Percentiles rank a stretch among this genome's conserved stretches.
Conservation (phyloP, 352 stramenopile species). For the Peronospora belbahrii region DNA sequence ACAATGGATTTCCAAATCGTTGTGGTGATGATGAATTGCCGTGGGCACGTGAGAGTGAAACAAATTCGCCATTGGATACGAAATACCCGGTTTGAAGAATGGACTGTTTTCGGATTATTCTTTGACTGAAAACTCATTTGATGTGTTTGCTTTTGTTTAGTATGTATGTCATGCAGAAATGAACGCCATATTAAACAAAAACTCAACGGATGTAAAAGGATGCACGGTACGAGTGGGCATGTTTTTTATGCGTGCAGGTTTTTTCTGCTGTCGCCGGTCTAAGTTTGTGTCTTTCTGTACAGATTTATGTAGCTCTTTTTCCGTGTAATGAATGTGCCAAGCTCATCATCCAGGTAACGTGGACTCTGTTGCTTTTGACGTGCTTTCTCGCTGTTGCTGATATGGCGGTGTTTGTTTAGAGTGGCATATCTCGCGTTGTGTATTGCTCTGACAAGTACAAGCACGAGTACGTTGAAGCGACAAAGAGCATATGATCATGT, state of each 20-base stretch:
- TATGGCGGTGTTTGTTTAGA: conserved; percentile 38
- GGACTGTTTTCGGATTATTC: background rate
- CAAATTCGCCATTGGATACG: conserved; percentile 85
- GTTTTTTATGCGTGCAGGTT: background rate
- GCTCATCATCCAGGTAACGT: conserved; percentile 93
- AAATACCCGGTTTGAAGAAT: conserved; percentile 85
- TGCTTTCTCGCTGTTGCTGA: background rate
- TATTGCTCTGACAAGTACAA: conserved; percentile 96
- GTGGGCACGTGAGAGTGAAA: conserved; percentile 79
- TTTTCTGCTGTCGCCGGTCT: background rate
- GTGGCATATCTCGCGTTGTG: conserved; percentile 92
- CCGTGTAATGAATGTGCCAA: conserved; percentile 99
- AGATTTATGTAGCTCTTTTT: conserved; percentile 98
- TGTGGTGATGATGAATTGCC: conserved; percentile 93
- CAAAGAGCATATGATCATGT: background rate
- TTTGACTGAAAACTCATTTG: conserved; percentile 3
- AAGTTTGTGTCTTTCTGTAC: background rate
- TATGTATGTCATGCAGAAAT: conserved; percentile 99
- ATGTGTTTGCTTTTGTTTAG: conserved; percentile 24
- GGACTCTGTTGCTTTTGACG: background rate
- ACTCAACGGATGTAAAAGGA: conserved; percentile 88
- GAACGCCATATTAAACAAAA: conserved; percentile 99
- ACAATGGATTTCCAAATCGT: conserved; percentile 97
- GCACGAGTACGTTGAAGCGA: conserved; percentile 41
- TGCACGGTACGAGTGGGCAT: conserved; percentile 57